Evolutionary conservation across 1,284 basidiomycete species (phyloP), one percentile per base, ranked within the genome.

Genomic region (Cutaneotrichosporon cyanovorans): DNA sequence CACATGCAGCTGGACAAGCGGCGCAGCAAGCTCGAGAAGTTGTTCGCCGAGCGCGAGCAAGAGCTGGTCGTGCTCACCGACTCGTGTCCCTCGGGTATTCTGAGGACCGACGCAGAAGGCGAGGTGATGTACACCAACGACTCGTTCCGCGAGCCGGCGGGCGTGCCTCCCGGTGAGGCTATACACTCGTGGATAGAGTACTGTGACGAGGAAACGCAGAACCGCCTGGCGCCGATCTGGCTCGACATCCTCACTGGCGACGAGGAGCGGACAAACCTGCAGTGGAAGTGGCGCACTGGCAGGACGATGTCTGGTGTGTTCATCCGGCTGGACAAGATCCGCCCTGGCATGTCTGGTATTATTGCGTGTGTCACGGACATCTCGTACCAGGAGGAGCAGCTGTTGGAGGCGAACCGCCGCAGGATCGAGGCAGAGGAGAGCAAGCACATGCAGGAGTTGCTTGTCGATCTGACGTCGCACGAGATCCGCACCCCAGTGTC

Each of bases 401-500:
- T 71, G 20, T 33, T 52, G 6, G 66, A 67, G 32, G 65, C 62
- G 10, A 61, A 71, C 48, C 47, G 61, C 18, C 46, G 67, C 16
- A 44, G 63, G 21, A 42, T 58, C 9, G 61, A 66, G 44, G 68
- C 69, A 1, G 68, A 69, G 39, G 67, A 65, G 37, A 46, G 41
- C 25, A 40, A 44, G 20, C 60, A 61, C 35, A 66, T 68, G 48
- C 66, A 71, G 50, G 68, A 70, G 46, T 51, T 71, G 15, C 48
- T 72, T 30, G 64, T 72, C 44, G 70, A 72, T 40, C 48, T 72
- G 20, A 70, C 68, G 4, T 62, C 59, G 19, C 70, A 72, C 51
- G 70, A 72, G 54, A 69, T 65, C 50, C 52, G 67, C 25, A 69
- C 64, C 10, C 67, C 67, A 1, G 65, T 71, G 3, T 64, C 61